A percentile compares a stretch with the other conserved stretches of the same genome.
Conservation (phyloP, 495 filamentous ascomycete genomes). For the Lasiosphaeria miniovina region DNA sequence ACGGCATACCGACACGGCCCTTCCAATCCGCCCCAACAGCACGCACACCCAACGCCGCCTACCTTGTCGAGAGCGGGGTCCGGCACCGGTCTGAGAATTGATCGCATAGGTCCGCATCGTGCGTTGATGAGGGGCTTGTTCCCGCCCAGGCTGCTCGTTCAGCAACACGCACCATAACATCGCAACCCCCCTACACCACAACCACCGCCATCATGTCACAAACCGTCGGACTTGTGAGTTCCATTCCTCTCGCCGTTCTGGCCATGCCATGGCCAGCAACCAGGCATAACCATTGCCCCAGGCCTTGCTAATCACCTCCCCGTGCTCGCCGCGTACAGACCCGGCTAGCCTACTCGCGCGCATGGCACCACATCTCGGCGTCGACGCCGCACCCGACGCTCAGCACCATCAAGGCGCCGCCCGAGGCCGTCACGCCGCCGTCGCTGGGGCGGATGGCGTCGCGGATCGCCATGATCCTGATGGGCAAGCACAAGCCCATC, state of each 20-base stretch:
- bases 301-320: conserved; percentile 9
- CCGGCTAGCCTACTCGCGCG: conserved; percentile 88
- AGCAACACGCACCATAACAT: not conserved
- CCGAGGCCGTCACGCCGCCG: conserved; percentile 57
- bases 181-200: conserved; percentile 21
- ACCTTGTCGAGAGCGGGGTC: too few species aligned
- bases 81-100: not conserved
- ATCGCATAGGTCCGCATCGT: conserved; percentile 3
- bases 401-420: conserved; percentile 46
- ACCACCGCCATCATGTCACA: conserved; percentile 57
- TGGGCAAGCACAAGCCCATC: conserved; percentile 99
- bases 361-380: conserved; percentile 87
- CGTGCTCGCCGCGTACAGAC: conserved; percentile 56
- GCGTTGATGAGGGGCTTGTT: conserved; percentile 21
- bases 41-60: too few species aligned
- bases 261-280: not conserved
- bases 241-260: not conserved
- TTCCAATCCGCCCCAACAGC: too few species aligned
- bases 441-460: conserved; percentile 87
- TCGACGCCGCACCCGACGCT: conserved; percentile 52
- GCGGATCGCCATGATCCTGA: conserved; percentile 84
- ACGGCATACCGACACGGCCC: too few species aligned
- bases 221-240: conserved; percentile 62
- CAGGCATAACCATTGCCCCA: not conserved
- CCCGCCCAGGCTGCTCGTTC: conserved; percentile 6